phyloP scores from a whole-genome alignment of 306 rosid species.

The Neltuma alba region DNA sequence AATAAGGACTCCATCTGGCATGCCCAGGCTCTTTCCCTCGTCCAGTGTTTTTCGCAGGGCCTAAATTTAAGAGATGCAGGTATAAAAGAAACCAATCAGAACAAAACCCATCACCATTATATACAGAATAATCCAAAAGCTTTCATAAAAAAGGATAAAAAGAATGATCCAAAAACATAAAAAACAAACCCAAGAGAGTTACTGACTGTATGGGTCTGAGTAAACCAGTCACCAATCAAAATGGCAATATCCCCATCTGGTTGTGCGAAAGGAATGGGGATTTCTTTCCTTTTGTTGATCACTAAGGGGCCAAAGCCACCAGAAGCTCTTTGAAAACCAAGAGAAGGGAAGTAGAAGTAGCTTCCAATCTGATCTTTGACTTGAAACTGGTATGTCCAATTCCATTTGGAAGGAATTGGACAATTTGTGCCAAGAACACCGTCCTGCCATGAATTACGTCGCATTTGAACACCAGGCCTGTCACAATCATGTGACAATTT shows the following conservation, averaged over 20 bases:
- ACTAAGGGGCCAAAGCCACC: constrained; percentile 90
- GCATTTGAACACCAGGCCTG: constrained; percentile 89
- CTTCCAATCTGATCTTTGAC: constrained; percentile 98
- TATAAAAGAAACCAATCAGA: neutral
- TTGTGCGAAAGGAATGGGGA: constrained; percentile 66
- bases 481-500: constrained; percentile 27
- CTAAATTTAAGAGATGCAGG: constrained; percentile 40
- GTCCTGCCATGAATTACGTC: constrained; percentile 85
- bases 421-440: constrained; percentile 91
- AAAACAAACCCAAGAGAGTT: neutral
- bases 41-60: constrained; percentile 63
- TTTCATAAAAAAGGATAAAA: neutral
- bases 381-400: constrained; percentile 93
- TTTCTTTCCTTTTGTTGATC: constrained; percentile 57
- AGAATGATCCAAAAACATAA: neutral
- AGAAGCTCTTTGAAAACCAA: constrained; percentile 77
- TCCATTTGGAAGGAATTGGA: constrained; percentile 86
- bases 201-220: constrained; percentile 67
- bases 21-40: constrained; percentile 72
- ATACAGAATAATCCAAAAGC: neutral
- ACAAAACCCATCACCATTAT: constrained; percentile 11
- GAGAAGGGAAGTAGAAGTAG: constrained; percentile 85
- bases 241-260: constrained; percentile 77
- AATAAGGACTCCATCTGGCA: constrained; percentile 93
- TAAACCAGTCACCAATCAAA: constrained; percentile 88